phyloP scores from a whole-genome alignment of 306 rosid genomes.

The Prunus fruticosa region DNA sequence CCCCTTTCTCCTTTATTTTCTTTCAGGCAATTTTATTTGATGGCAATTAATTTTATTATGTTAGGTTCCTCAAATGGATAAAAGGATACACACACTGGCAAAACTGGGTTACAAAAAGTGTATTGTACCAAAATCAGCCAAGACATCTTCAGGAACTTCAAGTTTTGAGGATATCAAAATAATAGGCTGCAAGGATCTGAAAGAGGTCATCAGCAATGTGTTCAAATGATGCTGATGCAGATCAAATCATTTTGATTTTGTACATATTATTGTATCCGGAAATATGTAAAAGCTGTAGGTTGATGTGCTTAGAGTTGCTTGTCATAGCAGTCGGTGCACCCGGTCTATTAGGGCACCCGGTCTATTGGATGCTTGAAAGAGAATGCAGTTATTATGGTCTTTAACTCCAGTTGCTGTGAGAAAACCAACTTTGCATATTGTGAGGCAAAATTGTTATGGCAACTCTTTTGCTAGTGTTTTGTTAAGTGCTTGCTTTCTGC shows the following conservation, averaged over 20 bases:
- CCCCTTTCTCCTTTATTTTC: background rate
- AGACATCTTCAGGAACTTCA: conserved; percentile 35
- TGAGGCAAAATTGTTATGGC: no score
- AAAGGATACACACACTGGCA: conserved; percentile 64
- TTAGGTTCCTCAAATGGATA: conserved; percentile 86
- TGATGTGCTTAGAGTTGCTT: no score
- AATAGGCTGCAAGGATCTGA: conserved; percentile 71
- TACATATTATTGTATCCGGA: background rate
- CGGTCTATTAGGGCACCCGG: background rate
- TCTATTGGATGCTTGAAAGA: background rate
- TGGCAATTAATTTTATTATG: background rate
- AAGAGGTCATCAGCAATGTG: conserved; percentile 66
- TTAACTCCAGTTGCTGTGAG: no score
- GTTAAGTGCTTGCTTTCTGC: no score
- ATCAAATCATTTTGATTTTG: background rate
- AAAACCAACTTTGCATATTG: no score
- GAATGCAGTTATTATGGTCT: background rate
- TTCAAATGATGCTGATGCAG: conserved; percentile 38
- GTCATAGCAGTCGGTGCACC: no score
- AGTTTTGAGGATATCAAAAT: conserved; percentile 38
- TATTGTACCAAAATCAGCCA: conserved; percentile 67
- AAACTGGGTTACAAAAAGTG: conserved; percentile 79
- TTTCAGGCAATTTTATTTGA: background rate
- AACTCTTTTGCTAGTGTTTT: no score
- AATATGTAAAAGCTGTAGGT: no score